Conservation (phyloP, 345 rosid genomes). For the Triadica sebifera region DNA sequence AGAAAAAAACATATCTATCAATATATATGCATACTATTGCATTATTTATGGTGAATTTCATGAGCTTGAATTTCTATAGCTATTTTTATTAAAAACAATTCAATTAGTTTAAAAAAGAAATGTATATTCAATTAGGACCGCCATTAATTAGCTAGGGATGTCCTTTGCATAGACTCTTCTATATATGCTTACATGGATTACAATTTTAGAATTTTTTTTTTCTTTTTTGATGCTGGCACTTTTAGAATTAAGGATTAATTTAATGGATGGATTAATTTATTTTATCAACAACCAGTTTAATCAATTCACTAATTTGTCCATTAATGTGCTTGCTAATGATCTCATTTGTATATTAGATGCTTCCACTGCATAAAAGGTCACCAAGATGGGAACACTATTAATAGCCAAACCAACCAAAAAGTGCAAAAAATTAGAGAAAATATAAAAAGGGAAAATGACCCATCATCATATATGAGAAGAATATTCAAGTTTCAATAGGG, state of each 20-base stretch:
- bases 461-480: not conserved
- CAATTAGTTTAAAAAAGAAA: no score
- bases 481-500: no score
- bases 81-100: slow-evolving; percentile 1
- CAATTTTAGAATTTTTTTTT: slow-evolving; percentile 3
- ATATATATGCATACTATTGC: no score
- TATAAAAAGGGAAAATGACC: not conserved
- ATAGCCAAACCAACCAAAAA: not conserved
- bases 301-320: no score
- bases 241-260: not conserved
- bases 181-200: not conserved
- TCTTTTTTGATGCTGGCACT: no score
- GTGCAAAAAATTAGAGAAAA: not conserved
- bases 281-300: no score
- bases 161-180: not conserved
- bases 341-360: not conserved
- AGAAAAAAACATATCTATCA: not conserved
- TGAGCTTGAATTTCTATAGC: not conserved
- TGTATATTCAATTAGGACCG: slow-evolving; percentile 14
- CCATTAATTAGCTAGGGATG: slow-evolving; percentile 4
- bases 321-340: not conserved
- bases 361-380: slow-evolving; percentile 8
- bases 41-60: not conserved
- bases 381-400: not conserved
- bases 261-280: not conserved